Percentiles rank a stretch among this genome's conserved stretches.
Evolutionary conservation across 1,139 yeast species (phyloP).

Genomic region (Debaryomyces psychrophilus): DNA sequence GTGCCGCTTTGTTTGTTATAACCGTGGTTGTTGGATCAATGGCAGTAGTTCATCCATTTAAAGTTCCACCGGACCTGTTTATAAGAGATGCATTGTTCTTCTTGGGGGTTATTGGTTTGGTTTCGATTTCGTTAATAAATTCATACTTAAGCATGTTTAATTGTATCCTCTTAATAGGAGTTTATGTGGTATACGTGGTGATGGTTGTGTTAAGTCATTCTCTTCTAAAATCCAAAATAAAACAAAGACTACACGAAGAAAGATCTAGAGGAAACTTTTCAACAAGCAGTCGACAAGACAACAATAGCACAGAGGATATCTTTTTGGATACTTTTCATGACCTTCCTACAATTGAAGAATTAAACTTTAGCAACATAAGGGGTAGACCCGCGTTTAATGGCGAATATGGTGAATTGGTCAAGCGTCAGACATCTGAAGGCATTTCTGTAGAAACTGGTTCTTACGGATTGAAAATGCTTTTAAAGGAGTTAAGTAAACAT

Average conservation of each 20-base stretch:
- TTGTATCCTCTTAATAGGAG: conserved; percentile 49
- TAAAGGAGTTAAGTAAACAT: conserved; percentile 38
- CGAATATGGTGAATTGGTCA: conserved; percentile 17
- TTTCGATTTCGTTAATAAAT: conserved; percentile 44
- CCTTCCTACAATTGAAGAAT: conserved; percentile 39
- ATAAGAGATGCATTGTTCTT: conserved; percentile 61
- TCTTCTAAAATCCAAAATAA: conserved; percentile 22
- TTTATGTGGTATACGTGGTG: conserved; percentile 58
- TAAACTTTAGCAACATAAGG: conserved; percentile 22
- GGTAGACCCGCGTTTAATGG: conserved; percentile 9
- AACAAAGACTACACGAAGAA: conserved; percentile 26
- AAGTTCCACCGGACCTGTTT: conserved; percentile 53
- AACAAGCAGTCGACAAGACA: conserved; percentile 1
- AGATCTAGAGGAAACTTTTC: conserved; percentile 34
- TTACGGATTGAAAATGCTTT: conserved; percentile 38
- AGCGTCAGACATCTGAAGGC: conserved; percentile 13
- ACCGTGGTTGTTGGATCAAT: conserved; percentile 76
- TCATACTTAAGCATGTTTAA: conserved; percentile 49
- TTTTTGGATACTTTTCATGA: conserved; percentile 27
- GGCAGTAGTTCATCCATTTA: conserved; percentile 69
- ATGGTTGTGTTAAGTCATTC: conserved; percentile 42
- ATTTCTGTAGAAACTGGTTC: conserved; percentile 28
- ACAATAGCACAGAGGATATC: conserved; percentile 20
- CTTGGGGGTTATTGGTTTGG: conserved; percentile 44
- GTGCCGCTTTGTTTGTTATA: conserved; percentile 80